Conservation (phyloP, 306 rosid genomes). For the Cucurbita ficifolia region DNA sequence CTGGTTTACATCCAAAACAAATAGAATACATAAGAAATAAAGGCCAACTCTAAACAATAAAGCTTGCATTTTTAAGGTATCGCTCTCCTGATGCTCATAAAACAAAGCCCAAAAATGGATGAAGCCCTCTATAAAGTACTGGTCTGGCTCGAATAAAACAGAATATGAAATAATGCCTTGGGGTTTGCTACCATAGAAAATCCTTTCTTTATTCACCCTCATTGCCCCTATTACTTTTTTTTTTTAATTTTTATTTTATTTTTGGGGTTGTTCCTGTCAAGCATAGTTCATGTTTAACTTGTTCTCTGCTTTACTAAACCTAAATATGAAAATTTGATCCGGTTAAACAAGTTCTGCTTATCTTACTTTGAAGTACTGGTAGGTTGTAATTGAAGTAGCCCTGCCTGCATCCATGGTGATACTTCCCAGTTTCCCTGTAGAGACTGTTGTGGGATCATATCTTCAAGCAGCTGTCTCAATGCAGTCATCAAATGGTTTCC, state of each 20-base stretch:
- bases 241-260: not conserved
- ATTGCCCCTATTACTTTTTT: not conserved
- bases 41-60: not conserved
- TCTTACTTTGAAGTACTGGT: not conserved
- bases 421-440: constrained; percentile 70
- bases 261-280: not conserved
- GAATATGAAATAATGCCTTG: not conserved
- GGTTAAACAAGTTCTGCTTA: not conserved
- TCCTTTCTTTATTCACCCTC: not conserved
- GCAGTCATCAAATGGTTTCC: constrained; percentile 61
- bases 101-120: not conserved
- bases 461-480: constrained; percentile 80
- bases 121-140: no score
- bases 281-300: not conserved
- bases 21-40: not conserved
- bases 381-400: constrained; percentile 79
- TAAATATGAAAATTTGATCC: not conserved
- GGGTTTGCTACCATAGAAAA: not conserved
- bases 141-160: not conserved
- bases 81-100: not conserved
- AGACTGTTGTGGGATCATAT: constrained; percentile 78
- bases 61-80: not conserved
- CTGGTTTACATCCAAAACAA: not conserved
- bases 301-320: not conserved
- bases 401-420: constrained; percentile 62